These are phyloP conservation scores for Backusella luteola DNA, from an alignment of 192 early-diverging fungal species.

Conservation along the genomic window DNA sequence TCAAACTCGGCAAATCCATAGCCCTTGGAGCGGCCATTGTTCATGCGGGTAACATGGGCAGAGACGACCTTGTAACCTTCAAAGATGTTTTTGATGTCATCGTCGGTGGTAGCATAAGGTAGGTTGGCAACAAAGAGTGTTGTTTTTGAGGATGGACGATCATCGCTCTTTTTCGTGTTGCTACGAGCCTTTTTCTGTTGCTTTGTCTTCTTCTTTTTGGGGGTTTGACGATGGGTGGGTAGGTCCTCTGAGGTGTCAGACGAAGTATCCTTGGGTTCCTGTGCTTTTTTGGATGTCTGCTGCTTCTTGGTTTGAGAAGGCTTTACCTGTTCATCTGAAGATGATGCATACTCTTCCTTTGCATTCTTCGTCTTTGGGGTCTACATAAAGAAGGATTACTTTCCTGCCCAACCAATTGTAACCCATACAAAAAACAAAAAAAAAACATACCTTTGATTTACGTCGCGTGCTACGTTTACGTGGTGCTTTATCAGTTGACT, in stretches of 20 bases:
- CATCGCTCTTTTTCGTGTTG: background rate
- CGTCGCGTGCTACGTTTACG: conserved; percentile 28
- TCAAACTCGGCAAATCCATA: conserved; percentile 93
- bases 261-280: background rate
- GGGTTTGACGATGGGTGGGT: background rate
- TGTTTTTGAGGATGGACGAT: conserved; percentile 53
- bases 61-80: conserved; percentile 67
- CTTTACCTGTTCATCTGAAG: background rate
- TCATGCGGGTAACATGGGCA: conserved; percentile 73
- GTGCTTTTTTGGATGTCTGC: no score
- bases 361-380: background rate
- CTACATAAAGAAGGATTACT: background rate
- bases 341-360: background rate
- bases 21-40: conserved; percentile 78
- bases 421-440: background rate
- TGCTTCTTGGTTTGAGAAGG: no score
- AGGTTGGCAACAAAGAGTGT: conserved; percentile 81
- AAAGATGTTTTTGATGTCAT: conserved; percentile 76
- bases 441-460: conserved; percentile 19
- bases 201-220: conserved; percentile 17
- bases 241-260: background rate
- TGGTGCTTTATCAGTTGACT: conserved; percentile 3
- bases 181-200: conserved; percentile 23
- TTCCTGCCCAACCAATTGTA: background rate
- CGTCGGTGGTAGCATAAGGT: conserved; percentile 69